phyloP scores from a whole-genome alignment of 1,284 basidiomycete genomes.

The Rhodotorula sp. region DNA sequence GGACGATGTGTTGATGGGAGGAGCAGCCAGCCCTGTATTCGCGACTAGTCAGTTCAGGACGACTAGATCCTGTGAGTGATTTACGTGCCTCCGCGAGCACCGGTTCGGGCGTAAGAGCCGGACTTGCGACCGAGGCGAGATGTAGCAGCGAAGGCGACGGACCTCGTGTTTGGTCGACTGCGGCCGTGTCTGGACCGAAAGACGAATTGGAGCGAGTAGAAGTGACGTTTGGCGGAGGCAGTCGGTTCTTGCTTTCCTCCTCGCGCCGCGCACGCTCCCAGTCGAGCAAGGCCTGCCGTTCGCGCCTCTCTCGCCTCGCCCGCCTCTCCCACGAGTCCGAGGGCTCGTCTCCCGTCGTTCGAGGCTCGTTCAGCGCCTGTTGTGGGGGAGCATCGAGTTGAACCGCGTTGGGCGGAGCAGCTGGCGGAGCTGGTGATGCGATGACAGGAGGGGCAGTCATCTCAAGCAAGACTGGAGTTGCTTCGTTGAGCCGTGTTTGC shows the following conservation, averaged over 20 bases:
- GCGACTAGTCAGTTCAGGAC: background rate
- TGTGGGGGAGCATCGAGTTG: background rate
- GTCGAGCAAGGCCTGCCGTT: background rate
- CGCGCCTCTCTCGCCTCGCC: background rate
- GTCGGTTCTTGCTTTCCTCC: background rate
- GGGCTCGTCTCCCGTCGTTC: background rate
- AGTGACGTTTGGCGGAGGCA: too few relatives aligned
- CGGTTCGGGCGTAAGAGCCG: background rate
- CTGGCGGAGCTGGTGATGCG: background rate
- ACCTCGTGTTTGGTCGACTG: background rate
- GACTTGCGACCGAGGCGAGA: background rate
- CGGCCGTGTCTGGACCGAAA: background rate
- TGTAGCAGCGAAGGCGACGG: background rate
- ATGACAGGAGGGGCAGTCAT: background rate
- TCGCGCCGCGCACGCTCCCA: slow-evolving; percentile 1
- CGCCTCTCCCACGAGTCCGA: background rate
- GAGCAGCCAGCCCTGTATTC: slow-evolving; percentile 2
- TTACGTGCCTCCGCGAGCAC: background rate
- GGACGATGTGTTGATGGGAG: background rate
- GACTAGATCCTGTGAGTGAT: too few relatives aligned
- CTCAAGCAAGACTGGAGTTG: too few relatives aligned
- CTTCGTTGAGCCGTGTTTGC: too few relatives aligned
- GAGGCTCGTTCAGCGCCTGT: too few relatives aligned
- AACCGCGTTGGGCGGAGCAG: background rate
- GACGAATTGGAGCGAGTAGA: background rate